These are phyloP conservation scores for Lachancea nothofagi DNA, from an alignment of 805 yeast species.

Conservation along the genomic window DNA sequence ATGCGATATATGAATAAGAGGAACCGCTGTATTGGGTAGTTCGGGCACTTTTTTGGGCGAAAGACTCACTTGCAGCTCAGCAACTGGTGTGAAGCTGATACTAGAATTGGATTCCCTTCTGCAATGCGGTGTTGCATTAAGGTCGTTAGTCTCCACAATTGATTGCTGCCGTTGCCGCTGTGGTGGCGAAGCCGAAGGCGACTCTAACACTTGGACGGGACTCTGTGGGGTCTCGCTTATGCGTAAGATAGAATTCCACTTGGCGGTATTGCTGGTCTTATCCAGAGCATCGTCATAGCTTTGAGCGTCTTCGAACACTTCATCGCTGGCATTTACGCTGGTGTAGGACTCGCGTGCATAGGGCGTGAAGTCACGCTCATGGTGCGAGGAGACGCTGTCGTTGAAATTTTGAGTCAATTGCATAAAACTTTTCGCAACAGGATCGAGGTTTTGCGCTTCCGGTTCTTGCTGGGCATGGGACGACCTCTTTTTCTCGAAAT, in stretches of 20 bases:
- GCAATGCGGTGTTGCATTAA: not conserved
- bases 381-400: not conserved
- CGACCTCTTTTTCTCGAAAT: conserved; percentile 5
- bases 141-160: not conserved
- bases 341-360: conserved; percentile 2
- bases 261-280: not conserved
- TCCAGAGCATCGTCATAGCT: not conserved
- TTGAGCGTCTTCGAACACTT: conserved; percentile 4
- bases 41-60: conserved; percentile 4
- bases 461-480: not conserved
- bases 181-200: too few species aligned
- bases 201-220: not conserved
- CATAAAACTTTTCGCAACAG: conserved; percentile 31
- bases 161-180: too few species aligned
- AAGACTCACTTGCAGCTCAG: conserved; percentile 8
- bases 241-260: conserved; percentile 6
- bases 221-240: conserved; percentile 1
- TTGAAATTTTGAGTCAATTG: conserved; percentile 24
- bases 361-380: conserved; percentile 2
- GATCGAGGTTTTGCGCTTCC: conserved; percentile 13
- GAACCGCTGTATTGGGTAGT: not conserved
- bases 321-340: conserved; percentile 1
- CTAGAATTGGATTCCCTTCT: conserved; percentile 2
- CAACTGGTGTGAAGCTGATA: conserved; percentile 10
- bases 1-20: conserved; percentile 1